phyloP scores from a whole-genome alignment of 768 basidiomycete species.

The Rhodotorula paludigena region DNA sequence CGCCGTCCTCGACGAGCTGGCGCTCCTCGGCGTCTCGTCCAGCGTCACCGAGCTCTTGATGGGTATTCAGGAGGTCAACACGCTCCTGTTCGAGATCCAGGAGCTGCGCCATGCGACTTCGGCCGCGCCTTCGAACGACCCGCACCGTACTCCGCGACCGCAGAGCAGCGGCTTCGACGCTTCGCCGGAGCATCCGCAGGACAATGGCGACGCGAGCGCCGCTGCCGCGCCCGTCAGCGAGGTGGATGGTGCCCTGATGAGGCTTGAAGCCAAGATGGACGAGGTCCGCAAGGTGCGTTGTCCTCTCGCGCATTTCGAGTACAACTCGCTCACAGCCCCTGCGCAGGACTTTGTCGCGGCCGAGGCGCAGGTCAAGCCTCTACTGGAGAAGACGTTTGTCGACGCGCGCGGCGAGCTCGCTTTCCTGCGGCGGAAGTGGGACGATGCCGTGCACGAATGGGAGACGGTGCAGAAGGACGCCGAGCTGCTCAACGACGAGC shows the following conservation, averaged over 20 bases:
- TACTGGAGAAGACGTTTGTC: slow-evolving; percentile 39
- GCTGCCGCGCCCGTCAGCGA: slow-evolving; percentile 8
- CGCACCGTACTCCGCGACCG: background rate
- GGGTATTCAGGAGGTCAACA: slow-evolving; percentile 31
- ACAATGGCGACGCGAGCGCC: no score
- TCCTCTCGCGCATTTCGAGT: background rate
- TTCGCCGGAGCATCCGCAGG: background rate
- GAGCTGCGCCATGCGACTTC: slow-evolving; percentile 39
- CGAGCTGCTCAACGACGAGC: slow-evolving; percentile 71
- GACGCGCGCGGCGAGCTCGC: slow-evolving; percentile 46
- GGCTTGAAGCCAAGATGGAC: slow-evolving; percentile 39
- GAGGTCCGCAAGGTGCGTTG: slow-evolving; percentile 11
- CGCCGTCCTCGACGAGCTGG: slow-evolving; percentile 21
- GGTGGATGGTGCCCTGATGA: slow-evolving; percentile 37
- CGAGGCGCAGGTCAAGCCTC: slow-evolving; percentile 9
- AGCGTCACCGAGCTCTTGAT: slow-evolving; percentile 37
- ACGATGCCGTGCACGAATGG: slow-evolving; percentile 71
- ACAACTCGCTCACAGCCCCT: background rate
- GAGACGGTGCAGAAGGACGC: slow-evolving; percentile 50
- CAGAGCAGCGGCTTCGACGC: background rate
- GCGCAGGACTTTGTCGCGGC: background rate
- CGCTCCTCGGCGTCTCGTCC: slow-evolving; percentile 27
- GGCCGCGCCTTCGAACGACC: background rate
- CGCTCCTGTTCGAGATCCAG: slow-evolving; percentile 41
- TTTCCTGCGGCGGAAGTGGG: slow-evolving; percentile 66